Percentiles rank a stretch among this genome's conserved stretches.
These are phyloP conservation scores for Hypoxylon lienhwacheense DNA, from an alignment of 495 filamentous ascomycete species.

Conservation along the genomic window DNA sequence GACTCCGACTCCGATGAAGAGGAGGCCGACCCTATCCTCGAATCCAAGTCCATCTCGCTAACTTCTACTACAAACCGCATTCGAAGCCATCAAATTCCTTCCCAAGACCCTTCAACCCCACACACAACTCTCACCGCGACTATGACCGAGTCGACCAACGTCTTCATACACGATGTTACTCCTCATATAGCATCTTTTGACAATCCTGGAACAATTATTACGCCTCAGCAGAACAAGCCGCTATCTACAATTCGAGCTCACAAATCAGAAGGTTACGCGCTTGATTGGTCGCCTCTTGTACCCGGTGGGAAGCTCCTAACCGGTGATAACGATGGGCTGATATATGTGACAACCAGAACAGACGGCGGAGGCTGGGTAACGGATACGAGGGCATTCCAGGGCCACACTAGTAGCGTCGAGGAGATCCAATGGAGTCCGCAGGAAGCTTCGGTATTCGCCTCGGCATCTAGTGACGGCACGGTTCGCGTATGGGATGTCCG, in stretches of 20 bases:
- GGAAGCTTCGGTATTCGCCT: constrained; percentile 89
- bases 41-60: constrained; percentile 84
- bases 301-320: constrained; percentile 79
- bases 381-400: constrained; percentile 74
- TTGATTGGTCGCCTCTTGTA: constrained; percentile 88
- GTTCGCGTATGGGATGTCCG: constrained; percentile 95
- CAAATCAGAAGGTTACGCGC: constrained; percentile 87
- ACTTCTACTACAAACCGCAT: constrained; percentile 89
- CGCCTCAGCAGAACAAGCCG: constrained; percentile 80
- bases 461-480: constrained; percentile 88
- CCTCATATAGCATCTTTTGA: constrained; percentile 86
- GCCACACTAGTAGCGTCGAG: constrained; percentile 84
- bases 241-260: constrained; percentile 85
- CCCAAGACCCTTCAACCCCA: constrained; percentile 66
- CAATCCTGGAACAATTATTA: constrained; percentile 76
- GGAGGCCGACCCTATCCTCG: constrained; percentile 90
- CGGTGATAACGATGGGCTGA: constrained; percentile 85
- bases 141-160: constrained; percentile 84
- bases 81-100: constrained; percentile 74
- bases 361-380: constrained; percentile 87
- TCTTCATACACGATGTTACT: constrained; percentile 92
- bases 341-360: constrained; percentile 82
- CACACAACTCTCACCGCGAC: constrained; percentile 82
- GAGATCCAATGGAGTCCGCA: constrained; percentile 95
- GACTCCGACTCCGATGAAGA: constrained; percentile 69